Evolutionary conservation across 208 protist genomes (phyloP), one percentile per base, ranked within the genome.

Genomic region (Novymonas esmeraldas): DNA sequence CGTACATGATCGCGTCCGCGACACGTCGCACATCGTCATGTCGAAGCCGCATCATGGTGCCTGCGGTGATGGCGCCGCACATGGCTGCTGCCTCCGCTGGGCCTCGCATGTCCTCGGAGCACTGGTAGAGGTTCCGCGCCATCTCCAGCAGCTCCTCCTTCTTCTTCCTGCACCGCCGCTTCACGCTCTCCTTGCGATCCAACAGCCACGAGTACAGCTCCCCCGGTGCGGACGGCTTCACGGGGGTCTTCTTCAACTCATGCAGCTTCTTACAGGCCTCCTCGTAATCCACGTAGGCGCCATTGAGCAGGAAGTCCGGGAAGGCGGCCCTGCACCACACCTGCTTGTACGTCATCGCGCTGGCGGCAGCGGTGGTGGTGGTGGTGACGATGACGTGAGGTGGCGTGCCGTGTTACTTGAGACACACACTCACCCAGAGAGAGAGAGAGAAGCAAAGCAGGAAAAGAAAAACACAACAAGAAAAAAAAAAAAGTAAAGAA

Each of bases 331-430:
- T 81, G 24, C 87, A 81, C 84, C 87, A 96, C 38, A 84, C 88
- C 55, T 96, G 93, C 68, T 83, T 92, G 62, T 87, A 93, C 59
- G 87, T 83, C 86, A 96, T 94, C n/a, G n/a, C n/a, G n/a, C n/a
- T n/a, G n/a, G n/a, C n/a, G n/a, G n/a, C n/a, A n/a, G n/a, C n/a
- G n/a, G n/a, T n/a, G n/a, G 31, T 38, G 26, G 39, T 3, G 4
- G 14, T 22, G 16, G 44, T 16, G 2, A 34, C 11, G 26, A 10
- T 29, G 50, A 34, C 16, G 44, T 28, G 54, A 26, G 33, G 50
- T 10, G 11, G 16, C 26, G 13, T n/a, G n/a, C n/a, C n/a, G n/a
- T n/a, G n/a, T n/a, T n/a, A n/a, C n/a, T n/a, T n/a, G n/a, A n/a
- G n/a, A n/a, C n/a, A n/a, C n/a, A n/a, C n/a, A n/a, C n/a, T n/a